Conservation (phyloP, 495 filamentous ascomycete genomes). For the Elasticomyces elasticus region DNA sequence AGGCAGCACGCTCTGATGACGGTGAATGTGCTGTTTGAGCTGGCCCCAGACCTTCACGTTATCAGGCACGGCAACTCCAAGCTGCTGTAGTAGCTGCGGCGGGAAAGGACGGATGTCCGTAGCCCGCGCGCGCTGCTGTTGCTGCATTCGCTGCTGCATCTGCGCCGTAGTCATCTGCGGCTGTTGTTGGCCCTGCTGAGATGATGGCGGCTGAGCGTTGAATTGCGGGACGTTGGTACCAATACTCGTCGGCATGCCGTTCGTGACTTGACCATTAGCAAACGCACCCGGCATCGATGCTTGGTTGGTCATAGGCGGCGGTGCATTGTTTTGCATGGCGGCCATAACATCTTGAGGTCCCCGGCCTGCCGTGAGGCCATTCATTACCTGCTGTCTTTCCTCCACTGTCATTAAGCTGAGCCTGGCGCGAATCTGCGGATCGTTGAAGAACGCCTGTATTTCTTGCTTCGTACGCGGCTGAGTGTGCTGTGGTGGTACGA, state of each 20-base stretch:
- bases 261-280: not conserved
- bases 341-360: not conserved
- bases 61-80: conserved; percentile 36
- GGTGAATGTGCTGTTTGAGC: conserved; percentile 51
- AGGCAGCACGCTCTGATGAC: conserved; percentile 39
- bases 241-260: not conserved
- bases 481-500: not conserved
- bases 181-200: conserved; percentile 10
- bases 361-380: not conserved
- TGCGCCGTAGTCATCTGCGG: conserved; percentile 15
- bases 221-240: conserved; percentile 9
- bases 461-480: conserved; percentile 1
- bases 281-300: not conserved
- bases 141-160: conserved; percentile 12
- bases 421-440: not conserved
- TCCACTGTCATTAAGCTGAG: not conserved
- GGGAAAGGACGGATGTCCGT: conserved; percentile 20
- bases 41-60: conserved; percentile 62
- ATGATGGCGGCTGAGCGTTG: conserved; percentile 13
- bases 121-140: conserved; percentile 6
- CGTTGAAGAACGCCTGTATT: not conserved
- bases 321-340: not conserved
- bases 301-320: conserved; percentile 2
- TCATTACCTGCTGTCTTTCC: not conserved
- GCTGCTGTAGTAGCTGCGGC: conserved; percentile 2